Conservation (phyloP, 192 early-diverging fungal genomes). For the Rhizoclosmatium sp. region DNA sequence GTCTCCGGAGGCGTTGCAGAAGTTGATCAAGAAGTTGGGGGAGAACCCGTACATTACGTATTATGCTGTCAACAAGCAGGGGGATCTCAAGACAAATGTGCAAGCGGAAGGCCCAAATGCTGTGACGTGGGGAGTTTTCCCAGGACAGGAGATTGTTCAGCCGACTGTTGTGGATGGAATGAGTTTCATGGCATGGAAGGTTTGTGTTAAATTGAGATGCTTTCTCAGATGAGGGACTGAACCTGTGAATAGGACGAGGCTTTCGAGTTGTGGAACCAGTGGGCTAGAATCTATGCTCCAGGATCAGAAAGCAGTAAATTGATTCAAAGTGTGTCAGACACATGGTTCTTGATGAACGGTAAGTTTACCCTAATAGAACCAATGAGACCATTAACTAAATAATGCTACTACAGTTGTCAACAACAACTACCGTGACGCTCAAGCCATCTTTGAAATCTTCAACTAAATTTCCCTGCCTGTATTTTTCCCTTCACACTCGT, state of each 20-base stretch:
- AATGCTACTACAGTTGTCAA: conserved; percentile 69
- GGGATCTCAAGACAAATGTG: conserved; percentile 92
- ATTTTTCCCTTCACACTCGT: no score
- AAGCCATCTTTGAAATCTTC: conserved; percentile 78
- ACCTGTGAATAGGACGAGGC: conserved; percentile 76
- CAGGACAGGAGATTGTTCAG: conserved; percentile 95
- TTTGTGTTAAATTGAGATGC: not conserved
- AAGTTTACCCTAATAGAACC: not conserved
- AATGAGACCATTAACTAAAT: not conserved
- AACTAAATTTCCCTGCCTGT: not conserved
- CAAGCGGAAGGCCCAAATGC: conserved; percentile 89
- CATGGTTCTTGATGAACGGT: conserved; percentile 88
- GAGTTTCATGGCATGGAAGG: conserved; percentile 94
- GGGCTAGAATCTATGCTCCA: conserved; percentile 76
- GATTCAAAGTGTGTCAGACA: conserved; percentile 71
- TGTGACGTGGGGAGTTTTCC: conserved; percentile 99
- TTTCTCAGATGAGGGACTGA: no score
- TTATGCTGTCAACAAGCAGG: conserved; percentile 83
- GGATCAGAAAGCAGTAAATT: conserved; percentile 58
- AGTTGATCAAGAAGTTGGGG: conserved; percentile 73
- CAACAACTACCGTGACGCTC: conserved; percentile 85
- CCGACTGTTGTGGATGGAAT: conserved; percentile 94
- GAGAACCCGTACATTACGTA: conserved; percentile 78
- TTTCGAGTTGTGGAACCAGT: conserved; percentile 90
- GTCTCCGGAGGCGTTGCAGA: conserved; percentile 70